Evolutionary conservation across 106 monocot genomes (phyloP).

Genomic region (Alisma plantagoaquatica): DNA sequence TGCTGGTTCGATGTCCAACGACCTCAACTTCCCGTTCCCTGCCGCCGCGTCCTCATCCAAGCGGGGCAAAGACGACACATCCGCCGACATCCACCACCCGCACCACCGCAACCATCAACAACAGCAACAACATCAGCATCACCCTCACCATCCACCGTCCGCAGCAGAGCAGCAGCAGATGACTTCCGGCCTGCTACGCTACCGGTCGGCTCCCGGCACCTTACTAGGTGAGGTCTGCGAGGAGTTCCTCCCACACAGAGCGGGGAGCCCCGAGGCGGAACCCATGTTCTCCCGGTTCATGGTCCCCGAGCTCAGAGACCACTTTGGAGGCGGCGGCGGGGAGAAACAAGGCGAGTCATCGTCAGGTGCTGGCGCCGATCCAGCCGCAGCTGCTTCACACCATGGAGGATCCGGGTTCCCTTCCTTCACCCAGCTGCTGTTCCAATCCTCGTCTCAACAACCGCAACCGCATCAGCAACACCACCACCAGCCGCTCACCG

Average conservation of each 20-base stretch:
- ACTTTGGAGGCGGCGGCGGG: conserved; percentile 12
- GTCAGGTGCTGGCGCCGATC: no score
- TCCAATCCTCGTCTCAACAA: conserved; percentile 24
- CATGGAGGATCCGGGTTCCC: conserved; percentile 5
- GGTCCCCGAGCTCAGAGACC: conserved; percentile 31
- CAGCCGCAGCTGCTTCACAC: neutral
- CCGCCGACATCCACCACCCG: no score
- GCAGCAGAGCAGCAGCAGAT: conserved; percentile 47
- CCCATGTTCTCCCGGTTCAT: conserved; percentile 51
- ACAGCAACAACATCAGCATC: conserved; percentile 8
- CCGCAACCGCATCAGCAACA: no score
- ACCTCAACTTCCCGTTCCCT: conserved; percentile 9
- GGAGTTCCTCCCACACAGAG: conserved; percentile 43
- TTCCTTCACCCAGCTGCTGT: conserved; percentile 38
- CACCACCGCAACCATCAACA: conserved; percentile 19
- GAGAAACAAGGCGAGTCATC: no score
- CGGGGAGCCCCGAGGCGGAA: conserved; percentile 26
- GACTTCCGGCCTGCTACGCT: conserved; percentile 64
- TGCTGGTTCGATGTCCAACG: neutral
- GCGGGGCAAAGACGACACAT: conserved; percentile 27
- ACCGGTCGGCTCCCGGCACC: conserved; percentile 77
- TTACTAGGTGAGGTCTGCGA: conserved; percentile 60
- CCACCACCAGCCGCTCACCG: conserved; percentile 19
- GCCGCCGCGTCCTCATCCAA: conserved; percentile 13
- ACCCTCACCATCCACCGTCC: conserved; percentile 21